phyloP scores from a whole-genome alignment of 1,284 basidiomycete species.

The Porogramme epimiltina region DNA sequence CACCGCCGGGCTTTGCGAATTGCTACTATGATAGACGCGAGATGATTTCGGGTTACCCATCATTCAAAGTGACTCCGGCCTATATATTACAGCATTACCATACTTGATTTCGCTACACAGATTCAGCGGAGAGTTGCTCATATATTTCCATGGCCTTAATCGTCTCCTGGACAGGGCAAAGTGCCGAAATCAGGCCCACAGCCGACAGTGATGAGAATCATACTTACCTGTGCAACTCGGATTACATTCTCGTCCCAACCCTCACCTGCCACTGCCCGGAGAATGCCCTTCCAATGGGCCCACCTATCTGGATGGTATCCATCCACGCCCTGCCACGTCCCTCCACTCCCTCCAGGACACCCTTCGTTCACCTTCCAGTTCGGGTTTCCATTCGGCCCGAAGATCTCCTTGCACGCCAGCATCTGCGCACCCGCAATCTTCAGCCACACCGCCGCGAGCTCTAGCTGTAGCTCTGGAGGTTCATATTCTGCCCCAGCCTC shows the following conservation, averaged over 20 bases:
- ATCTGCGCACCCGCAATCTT: slow-evolving; percentile 11
- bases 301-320: slow-evolving; percentile 16
- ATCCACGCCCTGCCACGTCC: slow-evolving; percentile 16
- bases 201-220: not conserved
- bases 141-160: slow-evolving; percentile 1
- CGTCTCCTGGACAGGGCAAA: not conserved
- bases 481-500: not conserved
- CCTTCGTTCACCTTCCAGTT: not conserved
- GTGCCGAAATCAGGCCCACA: too few relatives aligned
- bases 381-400: slow-evolving; percentile 15
- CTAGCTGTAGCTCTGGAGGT: slow-evolving; percentile 9
- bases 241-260: slow-evolving; percentile 10
- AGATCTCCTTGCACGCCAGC: slow-evolving; percentile 9
- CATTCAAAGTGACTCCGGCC: too few relatives aligned
- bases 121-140: too few relatives aligned
- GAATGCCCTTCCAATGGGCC: slow-evolving; percentile 11
- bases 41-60: too few relatives aligned
- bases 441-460: slow-evolving; percentile 10
- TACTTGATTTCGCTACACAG: too few relatives aligned
- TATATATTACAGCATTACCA: too few relatives aligned
- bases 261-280: slow-evolving; percentile 1
- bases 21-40: too few relatives aligned
- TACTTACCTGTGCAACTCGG: slow-evolving; percentile 11
- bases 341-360: slow-evolving; percentile 8
- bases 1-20: too few relatives aligned